Percentiles rank a stretch among this genome's conserved stretches.
phyloP scores from a whole-genome alignment of 148 eudicot genomes.

The Gaultheria prostrata region DNA sequence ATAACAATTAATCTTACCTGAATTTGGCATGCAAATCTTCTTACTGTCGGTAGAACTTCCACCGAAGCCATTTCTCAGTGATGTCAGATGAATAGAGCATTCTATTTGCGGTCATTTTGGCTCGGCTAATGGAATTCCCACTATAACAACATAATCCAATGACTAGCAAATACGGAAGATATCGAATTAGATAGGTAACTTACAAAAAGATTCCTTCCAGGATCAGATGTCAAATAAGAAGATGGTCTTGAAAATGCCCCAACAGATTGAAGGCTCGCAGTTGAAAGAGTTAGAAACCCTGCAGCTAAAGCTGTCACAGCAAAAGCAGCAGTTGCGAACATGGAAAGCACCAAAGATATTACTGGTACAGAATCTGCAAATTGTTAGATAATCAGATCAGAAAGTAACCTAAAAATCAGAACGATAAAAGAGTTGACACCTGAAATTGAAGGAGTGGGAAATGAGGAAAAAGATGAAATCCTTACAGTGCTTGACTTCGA shows the following conservation, averaged over 20 bases:
- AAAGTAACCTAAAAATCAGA: not conserved
- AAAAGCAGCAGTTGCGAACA: slow-evolving; percentile 63
- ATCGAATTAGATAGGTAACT: slow-evolving; percentile 19
- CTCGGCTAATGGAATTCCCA: not conserved
- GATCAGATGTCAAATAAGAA: slow-evolving; percentile 52
- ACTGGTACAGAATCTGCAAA: slow-evolving; percentile 71
- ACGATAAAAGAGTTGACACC: not conserved
- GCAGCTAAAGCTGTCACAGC: slow-evolving; percentile 57
- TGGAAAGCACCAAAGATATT: slow-evolving; percentile 51
- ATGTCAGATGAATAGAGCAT: not conserved
- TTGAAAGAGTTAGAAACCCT: slow-evolving; percentile 72
- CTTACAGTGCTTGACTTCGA: slow-evolving; percentile 87
- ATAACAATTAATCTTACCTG: not conserved
- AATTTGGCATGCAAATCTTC: not conserved
- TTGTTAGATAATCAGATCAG: slow-evolving; percentile 6
- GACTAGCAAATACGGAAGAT: not conserved
- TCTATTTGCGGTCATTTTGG: not conserved
- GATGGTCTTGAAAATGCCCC: slow-evolving; percentile 64
- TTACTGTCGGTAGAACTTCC: not conserved
- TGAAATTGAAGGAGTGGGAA: not conserved
- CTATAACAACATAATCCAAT: not conserved
- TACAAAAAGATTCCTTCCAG: slow-evolving; percentile 87
- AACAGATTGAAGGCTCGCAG: slow-evolving; percentile 61
- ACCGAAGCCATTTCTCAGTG: not conserved
- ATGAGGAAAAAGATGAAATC: slow-evolving; percentile 2